Evolutionary conservation across 352 stramenopile species (phyloP), one percentile per base, ranked within the genome.

Genomic region (Paralagenidium karlingii): DNA sequence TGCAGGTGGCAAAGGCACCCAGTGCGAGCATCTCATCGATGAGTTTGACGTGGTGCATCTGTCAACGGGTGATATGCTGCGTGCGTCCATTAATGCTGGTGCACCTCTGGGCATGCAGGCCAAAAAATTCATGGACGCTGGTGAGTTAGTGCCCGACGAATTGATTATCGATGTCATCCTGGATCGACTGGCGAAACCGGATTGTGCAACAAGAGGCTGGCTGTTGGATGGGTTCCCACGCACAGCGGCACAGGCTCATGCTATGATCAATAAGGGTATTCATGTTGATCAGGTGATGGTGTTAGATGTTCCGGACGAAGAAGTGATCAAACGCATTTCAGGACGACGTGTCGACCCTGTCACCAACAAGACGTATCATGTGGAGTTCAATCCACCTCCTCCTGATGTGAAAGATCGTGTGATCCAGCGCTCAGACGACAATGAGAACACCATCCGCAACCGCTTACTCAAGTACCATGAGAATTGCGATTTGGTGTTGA

Each of bases 321-420:
- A 97, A 24, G 76, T 98, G 8, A 80, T 97, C 51, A 94, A 96
- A 40, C 82, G 94, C 40, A 98, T 98, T 40, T 96, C 86, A 26
- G 94, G 94, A 34, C 75, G 94, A 24, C 90, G 93, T 45, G 85
- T 98, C 24, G 92, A 99, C 57, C 89, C 95, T 19, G 73, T 76
- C 24, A 95, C 68, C 3, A 88, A 92, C 53, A 88, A 94, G 43
- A 96, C 82, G 38, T 99, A 98, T 60, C 94, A 99, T 40, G 63
- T 97, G 5, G 95, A 97, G 55, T 98, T 96, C 60, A 95, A 94
- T 45, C 91, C 47, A 7, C 30, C 93, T n/a, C 94, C 94, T 5
- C 53, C 75, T 12, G 75, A 71, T 40, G 59, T 70, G 30, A 78
- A 58, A 25, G 73, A 51, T 49, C 84, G 68, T 19, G 52, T 89